Evolutionary conservation across 1,284 basidiomycete genomes (phyloP).

Genomic region (Flammula alnicola): DNA sequence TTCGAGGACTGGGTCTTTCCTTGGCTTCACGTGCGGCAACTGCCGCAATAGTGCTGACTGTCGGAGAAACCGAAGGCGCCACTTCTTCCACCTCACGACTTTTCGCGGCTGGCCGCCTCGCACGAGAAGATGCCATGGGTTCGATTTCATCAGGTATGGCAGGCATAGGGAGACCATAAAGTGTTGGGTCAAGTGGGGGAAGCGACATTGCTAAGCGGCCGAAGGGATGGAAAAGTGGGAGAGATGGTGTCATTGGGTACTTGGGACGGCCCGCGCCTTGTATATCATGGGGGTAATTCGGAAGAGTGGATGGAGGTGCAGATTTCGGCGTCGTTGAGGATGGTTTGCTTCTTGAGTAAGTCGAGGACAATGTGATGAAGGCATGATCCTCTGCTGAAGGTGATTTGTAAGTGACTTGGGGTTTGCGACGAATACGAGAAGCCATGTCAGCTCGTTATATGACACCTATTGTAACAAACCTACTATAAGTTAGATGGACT

Average conservation of each 20-base stretch:
- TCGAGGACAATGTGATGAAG: constrained; percentile 25
- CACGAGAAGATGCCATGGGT: constrained; percentile 32
- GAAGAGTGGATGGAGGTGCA: constrained; percentile 9
- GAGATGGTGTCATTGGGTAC: constrained; percentile 38
- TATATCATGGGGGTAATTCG: constrained; percentile 7
- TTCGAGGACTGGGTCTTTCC: constrained; percentile 48
- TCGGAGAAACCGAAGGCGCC: constrained; percentile 22
- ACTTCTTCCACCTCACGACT: constrained; percentile 53
- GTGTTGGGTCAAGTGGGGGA: constrained; percentile 63
- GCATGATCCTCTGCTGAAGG: constrained; percentile 40
- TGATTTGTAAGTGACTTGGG: constrained; percentile 55
- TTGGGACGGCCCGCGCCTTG: constrained; percentile 33
- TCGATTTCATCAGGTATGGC: constrained; percentile 36
- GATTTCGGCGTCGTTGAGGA: constrained; percentile 19
- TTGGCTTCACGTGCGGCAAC: constrained; percentile 37
- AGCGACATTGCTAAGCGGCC: constrained; percentile 68
- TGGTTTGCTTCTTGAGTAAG: constrained; percentile 14
- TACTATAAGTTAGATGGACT: background rate
- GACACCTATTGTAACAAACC: too few relatives aligned
- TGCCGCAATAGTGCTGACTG: constrained; percentile 36
- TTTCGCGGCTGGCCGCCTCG: constrained; percentile 57
- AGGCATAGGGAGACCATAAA: constrained; percentile 53
- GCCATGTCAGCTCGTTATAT: constrained; percentile 10
- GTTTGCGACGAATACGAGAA: constrained; percentile 48
- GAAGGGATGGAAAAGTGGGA: constrained; percentile 73